Evolutionary conservation across 495 filamentous ascomycete genomes (phyloP).

Genomic region (Thermothielavioides terrestris): DNA sequence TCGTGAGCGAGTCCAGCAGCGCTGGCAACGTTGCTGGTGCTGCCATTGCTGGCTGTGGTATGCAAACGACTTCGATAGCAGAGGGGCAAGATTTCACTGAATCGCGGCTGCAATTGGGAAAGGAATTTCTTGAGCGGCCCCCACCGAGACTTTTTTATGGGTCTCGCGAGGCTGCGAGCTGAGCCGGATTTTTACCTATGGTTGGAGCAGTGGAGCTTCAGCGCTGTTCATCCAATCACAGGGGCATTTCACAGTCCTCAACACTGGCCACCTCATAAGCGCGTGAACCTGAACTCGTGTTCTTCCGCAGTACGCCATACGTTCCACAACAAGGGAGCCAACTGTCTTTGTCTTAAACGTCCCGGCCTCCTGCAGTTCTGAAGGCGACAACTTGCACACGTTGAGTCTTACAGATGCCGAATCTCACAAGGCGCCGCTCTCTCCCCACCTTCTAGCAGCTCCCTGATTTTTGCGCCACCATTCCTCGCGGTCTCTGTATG

Average conservation of each 20-base stretch:
- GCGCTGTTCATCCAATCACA: too few species aligned
- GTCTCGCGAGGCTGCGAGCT: constrained; percentile 5
- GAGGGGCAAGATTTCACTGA: background rate
- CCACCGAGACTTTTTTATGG: constrained; percentile 10
- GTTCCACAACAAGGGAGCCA: background rate
- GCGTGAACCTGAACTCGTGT: too few species aligned
- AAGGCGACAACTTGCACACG: constrained; percentile 7
- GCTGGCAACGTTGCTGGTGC: constrained; percentile 42
- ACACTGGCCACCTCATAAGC: too few species aligned
- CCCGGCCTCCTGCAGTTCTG: background rate
- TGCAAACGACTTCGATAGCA: background rate
- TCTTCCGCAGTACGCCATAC: too few species aligned
- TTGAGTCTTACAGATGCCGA: background rate
- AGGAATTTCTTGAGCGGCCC: background rate
- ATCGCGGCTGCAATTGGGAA: background rate
- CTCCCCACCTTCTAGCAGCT: background rate
- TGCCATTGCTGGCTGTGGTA: constrained; percentile 31
- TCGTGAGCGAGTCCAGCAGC: constrained; percentile 54
- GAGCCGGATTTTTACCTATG: too few species aligned
- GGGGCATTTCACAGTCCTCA: too few species aligned
- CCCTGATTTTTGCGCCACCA: background rate
- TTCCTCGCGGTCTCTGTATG: background rate
- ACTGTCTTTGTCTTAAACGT: background rate
- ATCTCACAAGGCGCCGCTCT: background rate
- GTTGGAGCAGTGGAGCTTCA: too few species aligned